Evolutionary conservation across 352 stramenopile genomes (phyloP).

Genomic region (Pseudoperonospora humuli): DNA sequence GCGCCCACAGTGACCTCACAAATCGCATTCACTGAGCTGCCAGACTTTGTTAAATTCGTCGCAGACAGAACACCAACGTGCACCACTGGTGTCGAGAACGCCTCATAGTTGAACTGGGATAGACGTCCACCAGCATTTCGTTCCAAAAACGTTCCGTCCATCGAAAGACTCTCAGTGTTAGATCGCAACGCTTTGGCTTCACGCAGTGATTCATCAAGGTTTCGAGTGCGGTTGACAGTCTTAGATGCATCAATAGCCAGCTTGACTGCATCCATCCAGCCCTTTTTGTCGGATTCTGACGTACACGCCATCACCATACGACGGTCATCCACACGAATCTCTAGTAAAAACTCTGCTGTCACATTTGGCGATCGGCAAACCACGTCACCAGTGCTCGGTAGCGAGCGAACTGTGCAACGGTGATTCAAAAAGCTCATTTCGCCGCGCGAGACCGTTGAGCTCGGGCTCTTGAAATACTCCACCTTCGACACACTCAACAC

Average conservation of each 20-base stretch:
- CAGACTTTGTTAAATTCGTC: slow-evolving; percentile 70
- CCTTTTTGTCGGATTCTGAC: slow-evolving; percentile 77
- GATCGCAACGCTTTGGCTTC: slow-evolving; percentile 48
- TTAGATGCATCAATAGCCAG: slow-evolving; percentile 78
- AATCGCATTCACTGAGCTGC: slow-evolving; percentile 66
- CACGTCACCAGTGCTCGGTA: slow-evolving; percentile 50
- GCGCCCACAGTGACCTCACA: slow-evolving; percentile 76
- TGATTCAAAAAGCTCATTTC: slow-evolving; percentile 78
- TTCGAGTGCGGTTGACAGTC: slow-evolving; percentile 67
- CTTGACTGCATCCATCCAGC: slow-evolving; percentile 83
- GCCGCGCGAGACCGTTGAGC: slow-evolving; percentile 60
- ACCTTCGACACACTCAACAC: slow-evolving; percentile 82
- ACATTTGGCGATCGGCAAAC: slow-evolving; percentile 74
- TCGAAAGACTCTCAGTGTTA: slow-evolving; percentile 57
- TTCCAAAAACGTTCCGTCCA: slow-evolving; percentile 63
- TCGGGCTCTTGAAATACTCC: slow-evolving; percentile 80
- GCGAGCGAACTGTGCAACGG: slow-evolving; percentile 66
- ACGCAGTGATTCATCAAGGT: slow-evolving; percentile 37
- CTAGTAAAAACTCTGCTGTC: slow-evolving; percentile 56
- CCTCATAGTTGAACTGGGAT: slow-evolving; percentile 83
- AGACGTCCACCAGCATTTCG: slow-evolving; percentile 58
- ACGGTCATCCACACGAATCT: slow-evolving; percentile 67
- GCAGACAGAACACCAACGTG: slow-evolving; percentile 75
- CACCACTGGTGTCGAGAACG: slow-evolving; percentile 71
- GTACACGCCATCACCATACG: slow-evolving; percentile 81